These are phyloP conservation scores for Tremella mesenterica DNA, from an alignment of 768 basidiomycete species.

Conservation along the genomic window DNA sequence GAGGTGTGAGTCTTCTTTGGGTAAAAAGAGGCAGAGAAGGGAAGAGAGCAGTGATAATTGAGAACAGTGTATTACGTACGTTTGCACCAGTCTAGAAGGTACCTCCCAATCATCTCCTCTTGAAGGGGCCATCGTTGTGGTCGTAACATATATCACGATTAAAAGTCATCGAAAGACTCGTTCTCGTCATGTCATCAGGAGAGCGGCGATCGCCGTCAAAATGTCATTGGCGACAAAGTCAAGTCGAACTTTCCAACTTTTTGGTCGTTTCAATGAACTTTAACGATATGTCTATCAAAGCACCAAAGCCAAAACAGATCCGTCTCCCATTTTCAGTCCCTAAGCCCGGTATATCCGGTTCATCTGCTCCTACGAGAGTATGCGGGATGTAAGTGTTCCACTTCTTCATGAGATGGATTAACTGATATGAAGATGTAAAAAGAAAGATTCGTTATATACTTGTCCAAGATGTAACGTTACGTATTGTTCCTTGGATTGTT, in stretches of 20 bases:
- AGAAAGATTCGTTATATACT: constrained; percentile 31
- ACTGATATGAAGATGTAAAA: constrained; percentile 29
- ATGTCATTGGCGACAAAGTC: not conserved
- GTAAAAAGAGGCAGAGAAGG: no score
- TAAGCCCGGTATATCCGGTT: constrained; percentile 15
- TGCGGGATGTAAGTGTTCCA: constrained; percentile 33
- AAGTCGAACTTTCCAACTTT: not conserved
- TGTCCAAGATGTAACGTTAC: constrained; percentile 39
- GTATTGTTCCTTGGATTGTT: constrained; percentile 30
- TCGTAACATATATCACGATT: no score
- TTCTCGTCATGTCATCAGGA: no score
- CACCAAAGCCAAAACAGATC: constrained; percentile 32
- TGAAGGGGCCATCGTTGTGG: no score
- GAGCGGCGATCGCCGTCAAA: no score
- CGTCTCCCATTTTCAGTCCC: constrained; percentile 34
- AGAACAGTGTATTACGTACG: no score
- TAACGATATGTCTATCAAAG: constrained; percentile 20
- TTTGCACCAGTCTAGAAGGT: no score
- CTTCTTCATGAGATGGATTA: not conserved
- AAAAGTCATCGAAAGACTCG: no score
- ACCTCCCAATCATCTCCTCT: no score
- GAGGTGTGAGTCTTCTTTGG: no score
- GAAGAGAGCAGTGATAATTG: no score
- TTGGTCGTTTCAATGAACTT: not conserved
- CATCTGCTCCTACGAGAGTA: constrained; percentile 6